Evolutionary conservation across 73 alveolate species (phyloP).

Genomic region (Tetrahymena elliotti): DNA sequence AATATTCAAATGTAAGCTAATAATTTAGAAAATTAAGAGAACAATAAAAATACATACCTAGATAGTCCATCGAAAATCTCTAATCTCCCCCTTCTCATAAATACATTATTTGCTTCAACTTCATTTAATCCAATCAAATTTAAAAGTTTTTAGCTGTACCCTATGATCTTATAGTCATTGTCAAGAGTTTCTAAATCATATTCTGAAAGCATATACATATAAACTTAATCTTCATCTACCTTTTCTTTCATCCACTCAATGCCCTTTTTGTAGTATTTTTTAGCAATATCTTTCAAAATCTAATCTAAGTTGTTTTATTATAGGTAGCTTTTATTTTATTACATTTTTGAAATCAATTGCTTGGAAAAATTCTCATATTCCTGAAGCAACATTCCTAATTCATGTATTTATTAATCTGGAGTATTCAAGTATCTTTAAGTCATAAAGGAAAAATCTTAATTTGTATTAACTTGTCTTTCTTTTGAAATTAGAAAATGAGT

Average conservation of each 20-base stretch:
- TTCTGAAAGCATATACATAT: background rate
- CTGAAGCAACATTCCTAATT: background rate
- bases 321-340: background rate
- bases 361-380: background rate
- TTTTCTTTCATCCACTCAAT: background rate
- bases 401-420: background rate
- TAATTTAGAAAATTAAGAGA: background rate
- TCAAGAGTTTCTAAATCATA: background rate
- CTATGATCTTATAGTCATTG: background rate
- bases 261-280: background rate
- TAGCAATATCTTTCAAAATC: background rate
- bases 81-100: background rate
- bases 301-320: background rate
- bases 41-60: background rate
- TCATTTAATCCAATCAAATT: background rate
- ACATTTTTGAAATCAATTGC: background rate
- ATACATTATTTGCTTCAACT: background rate
- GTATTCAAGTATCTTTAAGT: background rate
- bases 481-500: background rate
- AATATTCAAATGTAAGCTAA: background rate
- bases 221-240: background rate
- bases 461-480: background rate
- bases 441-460: background rate
- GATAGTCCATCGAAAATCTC: background rate
- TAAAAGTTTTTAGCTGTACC: background rate